These are phyloP conservation scores for Leishmania mexicana DNA, from an alignment of 208 protist species.

Conservation along the genomic window DNA sequence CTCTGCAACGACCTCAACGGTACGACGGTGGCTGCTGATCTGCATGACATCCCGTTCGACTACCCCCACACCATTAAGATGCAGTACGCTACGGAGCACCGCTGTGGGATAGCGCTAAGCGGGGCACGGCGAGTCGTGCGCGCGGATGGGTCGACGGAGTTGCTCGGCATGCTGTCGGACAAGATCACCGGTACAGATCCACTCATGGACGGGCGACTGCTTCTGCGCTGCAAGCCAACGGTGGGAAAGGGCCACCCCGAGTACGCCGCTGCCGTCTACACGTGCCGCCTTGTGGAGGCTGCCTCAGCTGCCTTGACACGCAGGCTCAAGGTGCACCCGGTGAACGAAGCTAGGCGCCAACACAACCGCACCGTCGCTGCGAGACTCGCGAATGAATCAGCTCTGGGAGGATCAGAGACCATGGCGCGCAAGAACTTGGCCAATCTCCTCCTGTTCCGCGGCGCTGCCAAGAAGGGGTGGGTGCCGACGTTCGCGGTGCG, in stretches of 20 bases:
- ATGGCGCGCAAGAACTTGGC: constrained; percentile 42
- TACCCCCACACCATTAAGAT: constrained; percentile 55
- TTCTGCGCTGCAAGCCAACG: constrained; percentile 57
- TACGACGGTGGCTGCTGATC: constrained; percentile 36
- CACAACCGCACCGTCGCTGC: constrained; percentile 29
- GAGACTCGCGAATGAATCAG: background rate
- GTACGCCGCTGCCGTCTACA: constrained; percentile 60
- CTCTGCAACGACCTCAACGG: constrained; percentile 57
- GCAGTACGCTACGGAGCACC: constrained; percentile 77
- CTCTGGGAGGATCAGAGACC: background rate
- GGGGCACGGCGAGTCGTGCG: constrained; percentile 22
- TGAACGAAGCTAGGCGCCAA: constrained; percentile 47
- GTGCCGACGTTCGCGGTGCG: constrained; percentile 61
- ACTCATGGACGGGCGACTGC: constrained; percentile 47
- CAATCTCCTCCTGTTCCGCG: constrained; percentile 70
- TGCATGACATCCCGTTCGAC: constrained; percentile 39
- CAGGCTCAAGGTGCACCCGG: constrained; percentile 46
- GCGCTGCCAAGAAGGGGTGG: constrained; percentile 68
- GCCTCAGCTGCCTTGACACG: constrained; percentile 47
- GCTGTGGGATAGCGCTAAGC: constrained; percentile 70
- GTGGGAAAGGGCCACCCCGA: constrained; percentile 44
- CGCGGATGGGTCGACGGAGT: constrained; percentile 9
- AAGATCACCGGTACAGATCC: constrained; percentile 74
- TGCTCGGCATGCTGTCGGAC: constrained; percentile 48
- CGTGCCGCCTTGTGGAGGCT: constrained; percentile 63